phyloP scores from a whole-genome alignment of 176 grass and related monocot species.

The Triticum timopheevii region DNA sequence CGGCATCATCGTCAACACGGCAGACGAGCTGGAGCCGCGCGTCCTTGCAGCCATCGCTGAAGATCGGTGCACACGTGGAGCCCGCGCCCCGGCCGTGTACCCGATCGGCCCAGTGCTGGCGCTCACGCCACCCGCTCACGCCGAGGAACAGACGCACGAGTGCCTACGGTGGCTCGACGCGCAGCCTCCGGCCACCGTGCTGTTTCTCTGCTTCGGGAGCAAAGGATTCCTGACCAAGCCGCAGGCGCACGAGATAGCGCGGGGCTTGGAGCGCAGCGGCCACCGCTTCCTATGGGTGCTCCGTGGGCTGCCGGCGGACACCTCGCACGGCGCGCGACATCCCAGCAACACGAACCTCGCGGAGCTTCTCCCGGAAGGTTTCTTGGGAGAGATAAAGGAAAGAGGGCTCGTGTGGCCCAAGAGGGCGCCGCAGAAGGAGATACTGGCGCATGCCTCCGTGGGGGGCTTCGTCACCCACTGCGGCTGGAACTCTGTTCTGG shows the following conservation, averaged over 20 bases:
- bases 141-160: neutral
- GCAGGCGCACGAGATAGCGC: conserved; percentile 37
- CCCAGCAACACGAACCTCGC: neutral
- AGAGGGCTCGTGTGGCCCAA: conserved; percentile 34
- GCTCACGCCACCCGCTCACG: no score
- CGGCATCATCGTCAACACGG: no score
- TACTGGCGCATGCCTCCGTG: conserved; percentile 47
- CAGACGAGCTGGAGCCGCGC: no score
- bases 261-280: conserved; percentile 42
- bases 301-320: neutral
- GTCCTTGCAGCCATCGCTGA: no score
- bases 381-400: conserved; percentile 32
- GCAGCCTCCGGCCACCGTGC: conserved; percentile 41
- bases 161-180: conserved; percentile 47
- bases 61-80: no score
- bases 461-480: conserved; percentile 53
- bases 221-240: neutral
- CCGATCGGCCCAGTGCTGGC: no score
- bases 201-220: conserved; percentile 51
- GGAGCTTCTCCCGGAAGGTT: conserved; percentile 38
- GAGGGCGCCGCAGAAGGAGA: conserved; percentile 52
- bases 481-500: conserved; percentile 50
- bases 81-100: no score
- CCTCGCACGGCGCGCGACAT: neutral
- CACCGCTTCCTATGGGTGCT: conserved; percentile 52